Evolutionary conservation across 495 filamentous ascomycete genomes (phyloP).

Genomic region (Cercophora scortea): DNA sequence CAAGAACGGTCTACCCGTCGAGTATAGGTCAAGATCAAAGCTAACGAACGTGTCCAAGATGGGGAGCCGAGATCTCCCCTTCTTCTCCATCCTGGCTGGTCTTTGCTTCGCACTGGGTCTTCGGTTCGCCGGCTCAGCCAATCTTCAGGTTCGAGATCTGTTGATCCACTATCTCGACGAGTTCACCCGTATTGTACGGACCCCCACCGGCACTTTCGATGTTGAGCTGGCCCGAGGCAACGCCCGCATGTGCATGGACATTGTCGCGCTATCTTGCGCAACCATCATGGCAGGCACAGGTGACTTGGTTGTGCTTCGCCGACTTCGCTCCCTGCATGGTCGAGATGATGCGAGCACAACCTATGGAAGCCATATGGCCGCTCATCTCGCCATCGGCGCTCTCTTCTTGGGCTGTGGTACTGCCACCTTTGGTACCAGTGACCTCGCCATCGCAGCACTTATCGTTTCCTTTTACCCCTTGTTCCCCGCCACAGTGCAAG

Average conservation of each 20-base stretch:
- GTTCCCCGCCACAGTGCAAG: conserved; percentile 78
- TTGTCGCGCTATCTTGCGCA: conserved; percentile 70
- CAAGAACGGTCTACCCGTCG: conserved; percentile 56
- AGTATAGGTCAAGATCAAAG: conserved; percentile 49
- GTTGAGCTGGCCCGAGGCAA: conserved; percentile 71
- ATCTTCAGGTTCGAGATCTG: conserved; percentile 63
- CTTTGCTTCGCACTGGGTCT: conserved; percentile 81
- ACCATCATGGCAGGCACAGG: conserved; percentile 94
- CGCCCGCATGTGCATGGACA: conserved; percentile 81
- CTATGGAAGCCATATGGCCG: conserved; percentile 88
- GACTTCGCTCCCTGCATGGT: conserved; percentile 79
- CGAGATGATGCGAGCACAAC: conserved; percentile 77
- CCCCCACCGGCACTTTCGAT: conserved; percentile 67
- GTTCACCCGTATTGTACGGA: conserved; percentile 69
- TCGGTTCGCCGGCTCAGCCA: conserved; percentile 78
- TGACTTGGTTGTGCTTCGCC: conserved; percentile 81
- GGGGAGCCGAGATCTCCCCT: conserved; percentile 73
- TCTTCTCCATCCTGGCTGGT: conserved; percentile 86
- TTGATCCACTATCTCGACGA: conserved; percentile 79
- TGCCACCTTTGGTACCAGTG: conserved; percentile 83
- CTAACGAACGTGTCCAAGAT: conserved; percentile 49
- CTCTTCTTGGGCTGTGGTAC: conserved; percentile 90
- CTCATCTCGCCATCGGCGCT: conserved; percentile 83
- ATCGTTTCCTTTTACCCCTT: conserved; percentile 91
- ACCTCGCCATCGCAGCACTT: conserved; percentile 76